Conservation (phyloP, 2,329 filamentous ascomycete genomes). For the Nemania abortiva region DNA sequence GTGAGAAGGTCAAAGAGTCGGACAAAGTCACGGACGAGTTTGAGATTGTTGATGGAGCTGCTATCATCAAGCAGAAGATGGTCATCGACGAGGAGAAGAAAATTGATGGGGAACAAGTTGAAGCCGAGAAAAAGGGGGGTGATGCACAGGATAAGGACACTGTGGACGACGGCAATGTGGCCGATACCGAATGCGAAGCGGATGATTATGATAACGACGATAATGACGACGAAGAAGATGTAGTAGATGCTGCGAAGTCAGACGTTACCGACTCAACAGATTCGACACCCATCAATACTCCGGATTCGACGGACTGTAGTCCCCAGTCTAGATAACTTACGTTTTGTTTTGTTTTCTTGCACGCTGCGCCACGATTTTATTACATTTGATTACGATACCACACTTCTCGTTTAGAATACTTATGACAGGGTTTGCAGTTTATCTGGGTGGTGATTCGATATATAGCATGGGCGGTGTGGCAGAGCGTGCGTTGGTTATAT, state of each 20-base stretch:
- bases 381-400: constrained; percentile 32
- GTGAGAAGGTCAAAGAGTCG: constrained; percentile 50
- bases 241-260: constrained; percentile 43
- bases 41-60: constrained; percentile 50
- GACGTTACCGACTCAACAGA: constrained; percentile 49
- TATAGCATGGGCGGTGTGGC: constrained; percentile 27
- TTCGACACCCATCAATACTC: constrained; percentile 46
- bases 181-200: constrained; percentile 35
- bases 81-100: constrained; percentile 48
- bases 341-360: not conserved
- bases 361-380: not conserved
- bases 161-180: constrained; percentile 38
- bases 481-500: constrained; percentile 28
- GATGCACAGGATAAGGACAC: constrained; percentile 28
- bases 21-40: constrained; percentile 48
- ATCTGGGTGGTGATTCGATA: constrained; percentile 9
- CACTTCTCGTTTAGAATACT: constrained; percentile 23
- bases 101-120: constrained; percentile 29
- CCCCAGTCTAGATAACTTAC: constrained; percentile 41
- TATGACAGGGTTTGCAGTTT: constrained; percentile 4
- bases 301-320: constrained; percentile 46
- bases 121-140: constrained; percentile 26
- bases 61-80: constrained; percentile 51
- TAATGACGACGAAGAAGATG: constrained; percentile 41
- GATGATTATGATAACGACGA: constrained; percentile 41